Evolutionary conservation across 2,329 filamentous ascomycete genomes (phyloP), one percentile per base, ranked within the genome.

Genomic region (Madurella mycetomatis): DNA sequence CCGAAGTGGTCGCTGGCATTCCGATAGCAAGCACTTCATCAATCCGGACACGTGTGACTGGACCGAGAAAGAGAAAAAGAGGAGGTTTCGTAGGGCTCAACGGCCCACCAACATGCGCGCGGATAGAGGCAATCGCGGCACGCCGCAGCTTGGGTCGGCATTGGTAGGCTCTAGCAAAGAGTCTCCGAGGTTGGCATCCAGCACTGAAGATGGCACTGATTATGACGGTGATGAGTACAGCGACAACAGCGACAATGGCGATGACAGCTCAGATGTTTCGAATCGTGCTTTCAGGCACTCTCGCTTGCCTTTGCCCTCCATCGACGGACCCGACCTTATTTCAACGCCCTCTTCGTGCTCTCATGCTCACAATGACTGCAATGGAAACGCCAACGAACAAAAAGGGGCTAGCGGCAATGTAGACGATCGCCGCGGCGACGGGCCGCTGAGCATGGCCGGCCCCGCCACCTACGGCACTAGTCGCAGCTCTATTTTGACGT

Each of bases 41-140:
- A 51, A 61, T 17, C 45, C 51, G n/a, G 46, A 52, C 13, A 31
- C 46, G n/a, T 44, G 41, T 19, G 48, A 63, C 50, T 63, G 61
- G 60, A 37, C 25, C 11, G 9, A 34, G 9, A 49, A 43, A n/a
- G 51, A 53, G 16, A 2, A 4, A 3, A 25, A 25, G 7, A 25
- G 25, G 25, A 25, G 7, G 25, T n/a, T n/a, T n/a, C 25, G 25
- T 25, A 7, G 25, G 25, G 25, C 25, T 25, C 25, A 25, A 7
- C 25, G 25, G 7, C 25, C 4, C 25, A 7, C 3, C 25, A 25
- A 3, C 25, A 25, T 25, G 25, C 9, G 2, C 19, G 45, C 37
- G 47, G 37, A 43, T 9, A 9, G 15, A 34, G 9, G 30, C 32
- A 39, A n/a, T 4, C 32, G 18, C 12, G n/a, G 41, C 19, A 7